Percentiles rank a stretch among this genome's conserved stretches.
These are phyloP conservation scores for Chrysoporthe austroafricana DNA, from an alignment of 2,329 filamentous ascomycete genomes.

Conservation along the genomic window DNA sequence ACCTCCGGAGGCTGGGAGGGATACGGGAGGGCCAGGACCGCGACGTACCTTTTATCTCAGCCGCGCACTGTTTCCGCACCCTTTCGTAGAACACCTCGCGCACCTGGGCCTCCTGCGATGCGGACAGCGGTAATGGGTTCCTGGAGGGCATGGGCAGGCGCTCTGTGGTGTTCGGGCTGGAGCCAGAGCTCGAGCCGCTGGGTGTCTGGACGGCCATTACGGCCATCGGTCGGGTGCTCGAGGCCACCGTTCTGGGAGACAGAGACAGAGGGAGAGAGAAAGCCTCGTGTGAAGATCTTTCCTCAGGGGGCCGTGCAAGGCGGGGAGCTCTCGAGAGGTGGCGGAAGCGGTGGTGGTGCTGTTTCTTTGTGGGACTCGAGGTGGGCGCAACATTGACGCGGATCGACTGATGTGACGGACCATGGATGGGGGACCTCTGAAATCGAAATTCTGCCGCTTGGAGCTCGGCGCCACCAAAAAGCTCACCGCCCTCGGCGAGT, in stretches of 20 bases:
- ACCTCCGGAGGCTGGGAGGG: too few relatives aligned
- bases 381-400: conserved; percentile 12
- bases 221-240: conserved; percentile 37
- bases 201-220: conserved; percentile 43
- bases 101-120: conserved; percentile 80
- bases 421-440: background rate
- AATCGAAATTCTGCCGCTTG: conserved; percentile 26
- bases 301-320: background rate
- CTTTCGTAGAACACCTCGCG: conserved; percentile 79
- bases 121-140: conserved; percentile 83
- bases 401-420: conserved; percentile 15
- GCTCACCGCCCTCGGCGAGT: conserved; percentile 21
- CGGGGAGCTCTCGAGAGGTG: background rate
- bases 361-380: conserved; percentile 4
- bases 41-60: conserved; percentile 73
- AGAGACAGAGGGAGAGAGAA: background rate
- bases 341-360: background rate
- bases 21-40: background rate
- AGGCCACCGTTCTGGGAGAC: background rate
- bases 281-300: background rate
- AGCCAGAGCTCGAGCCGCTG: conserved; percentile 38
- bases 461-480: conserved; percentile 18
- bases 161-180: conserved; percentile 26
- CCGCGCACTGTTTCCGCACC: conserved; percentile 74
- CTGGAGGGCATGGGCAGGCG: conserved; percentile 59